Percentiles rank a stretch among this genome's conserved stretches.
These are phyloP conservation scores for Digitaria exilis DNA, from an alignment of 202 grass and related monocot genomes.

Conservation along the genomic window DNA sequence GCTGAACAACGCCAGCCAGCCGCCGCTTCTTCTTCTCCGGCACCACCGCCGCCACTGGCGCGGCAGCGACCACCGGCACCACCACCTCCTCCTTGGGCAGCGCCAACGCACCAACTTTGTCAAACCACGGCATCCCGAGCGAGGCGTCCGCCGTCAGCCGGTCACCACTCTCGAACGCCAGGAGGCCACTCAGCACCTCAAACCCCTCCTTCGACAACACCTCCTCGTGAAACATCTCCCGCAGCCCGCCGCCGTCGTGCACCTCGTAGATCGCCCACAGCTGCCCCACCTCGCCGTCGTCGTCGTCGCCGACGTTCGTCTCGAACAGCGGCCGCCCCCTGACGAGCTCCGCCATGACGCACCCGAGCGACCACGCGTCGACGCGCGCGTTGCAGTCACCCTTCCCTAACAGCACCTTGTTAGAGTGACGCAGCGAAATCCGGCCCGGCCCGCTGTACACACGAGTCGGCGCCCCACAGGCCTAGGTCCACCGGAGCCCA, in stretches of 20 bases:
- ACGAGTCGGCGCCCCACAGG: too few species aligned
- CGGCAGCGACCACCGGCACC: too few species aligned
- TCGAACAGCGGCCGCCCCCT: slow-evolving; percentile 3
- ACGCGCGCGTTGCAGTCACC: slow-evolving; percentile 22
- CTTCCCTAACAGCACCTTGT: slow-evolving; percentile 21
- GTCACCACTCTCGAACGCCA: slow-evolving; percentile 17
- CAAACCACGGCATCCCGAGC: slow-evolving; percentile 28
- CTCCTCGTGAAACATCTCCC: background rate
- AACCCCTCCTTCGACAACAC: slow-evolving; percentile 23
- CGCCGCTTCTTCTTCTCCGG: background rate
- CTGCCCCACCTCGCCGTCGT: background rate
- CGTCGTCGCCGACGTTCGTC: too few species aligned
- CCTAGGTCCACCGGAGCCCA: too few species aligned
- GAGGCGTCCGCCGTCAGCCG: slow-evolving; percentile 31
- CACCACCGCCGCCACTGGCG: background rate
- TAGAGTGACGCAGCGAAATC: too few species aligned
- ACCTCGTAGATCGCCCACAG: slow-evolving; percentile 29
- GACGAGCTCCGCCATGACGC: slow-evolving; percentile 45
- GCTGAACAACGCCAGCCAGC: background rate
- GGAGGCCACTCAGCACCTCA: slow-evolving; percentile 22
- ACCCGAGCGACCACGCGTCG: slow-evolving; percentile 43
- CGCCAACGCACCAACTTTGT: background rate
- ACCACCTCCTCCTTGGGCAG: background rate
- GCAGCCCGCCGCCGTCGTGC: background rate
- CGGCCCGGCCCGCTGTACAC: too few species aligned